A percentile compares a stretch with the other conserved stretches of the same genome.
These are phyloP conservation scores for Aspergillus sp. DNA, from an alignment of 2,329 filamentous ascomycete genomes.

Conservation along the genomic window DNA sequence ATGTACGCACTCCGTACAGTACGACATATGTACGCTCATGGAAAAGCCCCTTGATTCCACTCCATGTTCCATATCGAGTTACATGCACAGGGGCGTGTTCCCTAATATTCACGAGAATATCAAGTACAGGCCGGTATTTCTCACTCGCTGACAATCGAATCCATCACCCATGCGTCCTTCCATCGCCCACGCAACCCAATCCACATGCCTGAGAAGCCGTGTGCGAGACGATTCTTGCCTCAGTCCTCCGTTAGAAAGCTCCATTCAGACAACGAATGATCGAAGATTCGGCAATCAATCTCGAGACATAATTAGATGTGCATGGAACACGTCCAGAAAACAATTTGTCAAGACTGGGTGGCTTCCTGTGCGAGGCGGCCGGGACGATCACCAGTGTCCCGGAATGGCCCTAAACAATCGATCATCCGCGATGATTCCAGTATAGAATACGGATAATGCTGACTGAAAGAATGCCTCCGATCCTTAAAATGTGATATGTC, in stretches of 20 bases:
- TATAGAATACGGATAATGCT: conserved; percentile 7
- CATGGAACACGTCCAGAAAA: conserved; percentile 19
- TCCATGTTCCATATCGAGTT: not conserved
- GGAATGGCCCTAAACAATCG: conserved; percentile 13
- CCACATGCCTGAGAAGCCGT: not conserved
- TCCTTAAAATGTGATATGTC: conserved; percentile 21
- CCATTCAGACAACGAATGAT: not conserved
- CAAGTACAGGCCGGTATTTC: not conserved
- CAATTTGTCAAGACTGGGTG: conserved; percentile 18
- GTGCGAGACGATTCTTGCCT: not conserved
- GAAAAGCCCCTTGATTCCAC: not conserved
- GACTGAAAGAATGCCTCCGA: conserved; percentile 9
- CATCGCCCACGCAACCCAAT: not conserved
- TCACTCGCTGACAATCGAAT: not conserved
- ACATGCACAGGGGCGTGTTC: not conserved
- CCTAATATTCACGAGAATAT: not conserved
- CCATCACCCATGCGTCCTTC: not conserved
- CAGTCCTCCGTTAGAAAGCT: not conserved
- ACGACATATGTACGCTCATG: not conserved
- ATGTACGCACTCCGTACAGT: not conserved
- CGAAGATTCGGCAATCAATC: not conserved
- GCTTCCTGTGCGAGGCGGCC: conserved; percentile 10
- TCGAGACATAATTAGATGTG: not conserved
- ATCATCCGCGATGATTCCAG: conserved; percentile 10
- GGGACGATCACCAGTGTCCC: conserved; percentile 18